These are phyloP conservation scores for Canavalia ensiformis DNA, from an alignment of 306 rosid species.

Conservation along the genomic window DNA sequence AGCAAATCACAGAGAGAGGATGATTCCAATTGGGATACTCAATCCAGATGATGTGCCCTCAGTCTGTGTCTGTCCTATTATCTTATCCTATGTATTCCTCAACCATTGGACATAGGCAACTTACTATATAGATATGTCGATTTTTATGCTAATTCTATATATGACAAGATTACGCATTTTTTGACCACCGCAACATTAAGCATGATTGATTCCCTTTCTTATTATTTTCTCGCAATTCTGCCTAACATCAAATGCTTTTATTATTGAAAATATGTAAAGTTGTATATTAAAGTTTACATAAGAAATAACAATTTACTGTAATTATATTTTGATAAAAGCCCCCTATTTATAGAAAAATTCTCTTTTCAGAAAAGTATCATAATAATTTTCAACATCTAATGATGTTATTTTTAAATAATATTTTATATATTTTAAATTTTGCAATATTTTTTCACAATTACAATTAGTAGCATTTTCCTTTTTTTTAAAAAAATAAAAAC, in stretches of 20 bases:
- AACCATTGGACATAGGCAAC: neutral
- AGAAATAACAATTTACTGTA: neutral
- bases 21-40: constrained; percentile 28
- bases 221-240: neutral
- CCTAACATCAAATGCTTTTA: neutral
- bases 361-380: too few relatives aligned
- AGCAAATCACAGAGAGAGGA: neutral
- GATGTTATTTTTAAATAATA: too few relatives aligned
- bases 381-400: too few relatives aligned
- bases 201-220: neutral
- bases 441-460: too few relatives aligned
- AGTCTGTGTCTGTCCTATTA: neutral
- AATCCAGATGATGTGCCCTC: neutral
- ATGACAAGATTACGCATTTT: neutral
- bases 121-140: neutral
- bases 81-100: neutral
- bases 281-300: neutral
- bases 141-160: neutral
- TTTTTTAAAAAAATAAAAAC: too few relatives aligned
- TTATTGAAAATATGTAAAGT: neutral
- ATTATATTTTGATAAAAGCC: neutral
- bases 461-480: too few relatives aligned
- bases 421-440: too few relatives aligned
- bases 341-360: too few relatives aligned
- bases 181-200: neutral